Evolutionary conservation across 306 rosid species (phyloP).

Genomic region (Cicer chorassanicum): DNA sequence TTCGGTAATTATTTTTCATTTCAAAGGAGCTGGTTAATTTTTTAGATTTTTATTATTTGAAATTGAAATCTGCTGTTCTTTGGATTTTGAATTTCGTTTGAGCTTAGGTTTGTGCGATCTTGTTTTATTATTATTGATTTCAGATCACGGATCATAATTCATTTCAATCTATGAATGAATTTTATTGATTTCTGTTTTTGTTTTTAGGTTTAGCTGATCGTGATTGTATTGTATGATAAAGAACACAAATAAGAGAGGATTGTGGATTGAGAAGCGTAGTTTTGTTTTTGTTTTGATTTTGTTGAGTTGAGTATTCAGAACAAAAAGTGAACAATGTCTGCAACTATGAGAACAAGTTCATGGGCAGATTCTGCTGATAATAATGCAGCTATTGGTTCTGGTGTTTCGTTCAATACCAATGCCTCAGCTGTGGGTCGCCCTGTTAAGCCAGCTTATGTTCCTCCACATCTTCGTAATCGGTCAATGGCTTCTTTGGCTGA

Average conservation of each 20-base stretch:
- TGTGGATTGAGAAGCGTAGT: slow-evolving; percentile 35
- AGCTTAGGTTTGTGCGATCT: slow-evolving; percentile 42
- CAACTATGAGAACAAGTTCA: slow-evolving; percentile 60
- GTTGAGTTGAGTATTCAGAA: slow-evolving; percentile 35
- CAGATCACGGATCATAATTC: slow-evolving; percentile 17
- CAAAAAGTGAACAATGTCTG: slow-evolving; percentile 37
- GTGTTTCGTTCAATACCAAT: slow-evolving; percentile 44
- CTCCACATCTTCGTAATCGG: slow-evolving; percentile 79
- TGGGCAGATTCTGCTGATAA: slow-evolving; percentile 78
- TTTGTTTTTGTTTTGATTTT: slow-evolving; percentile 21
- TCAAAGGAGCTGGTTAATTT: neutral
- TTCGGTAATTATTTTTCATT: neutral
- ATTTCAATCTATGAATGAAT: slow-evolving; percentile 25
- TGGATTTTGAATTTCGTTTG: slow-evolving; percentile 34
- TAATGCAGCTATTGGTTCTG: slow-evolving; percentile 40
- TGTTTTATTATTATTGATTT: neutral
- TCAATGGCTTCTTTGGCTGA: slow-evolving; percentile 49
- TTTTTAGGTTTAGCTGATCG: slow-evolving; percentile 41
- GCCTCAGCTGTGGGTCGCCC: slow-evolving; percentile 45
- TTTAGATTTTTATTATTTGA: slow-evolving; percentile 2
- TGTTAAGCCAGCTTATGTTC: slow-evolving; percentile 63
- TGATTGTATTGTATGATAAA: slow-evolving; percentile 32
- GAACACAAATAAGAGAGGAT: slow-evolving; percentile 36
- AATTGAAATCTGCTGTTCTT: slow-evolving; percentile 5
- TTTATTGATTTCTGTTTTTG: neutral